phyloP scores from a whole-genome alignment of 345 rosid species.

The Brassica nigra region DNA sequence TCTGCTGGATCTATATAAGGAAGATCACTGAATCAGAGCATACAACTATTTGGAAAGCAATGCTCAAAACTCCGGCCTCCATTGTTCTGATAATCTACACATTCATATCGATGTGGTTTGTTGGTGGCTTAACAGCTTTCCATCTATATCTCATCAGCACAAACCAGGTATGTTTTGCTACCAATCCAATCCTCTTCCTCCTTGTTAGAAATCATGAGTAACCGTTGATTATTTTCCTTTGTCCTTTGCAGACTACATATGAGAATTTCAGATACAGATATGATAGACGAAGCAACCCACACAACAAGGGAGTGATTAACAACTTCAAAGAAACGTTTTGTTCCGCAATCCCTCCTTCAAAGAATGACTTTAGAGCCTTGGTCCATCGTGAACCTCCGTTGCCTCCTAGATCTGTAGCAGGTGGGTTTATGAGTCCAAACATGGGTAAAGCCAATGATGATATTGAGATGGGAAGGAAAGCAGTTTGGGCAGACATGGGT shows the following conservation, averaged over 20 bases:
- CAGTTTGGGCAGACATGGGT: constrained; percentile 87
- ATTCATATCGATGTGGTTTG: constrained; percentile 96
- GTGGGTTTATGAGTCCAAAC: constrained; percentile 94
- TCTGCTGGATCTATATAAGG: constrained; percentile 95
- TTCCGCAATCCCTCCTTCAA: constrained; percentile 67
- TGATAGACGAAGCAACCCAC: constrained; percentile 83
- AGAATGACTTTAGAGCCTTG: constrained; percentile 76
- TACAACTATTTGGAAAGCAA: constrained; percentile 47
- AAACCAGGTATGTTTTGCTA: constrained; percentile 66
- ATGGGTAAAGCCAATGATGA: constrained; percentile 89
- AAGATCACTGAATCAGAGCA: constrained; percentile 66
- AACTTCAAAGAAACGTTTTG: constrained; percentile 80
- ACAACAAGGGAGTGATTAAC: constrained; percentile 63
- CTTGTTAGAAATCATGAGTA: background rate
- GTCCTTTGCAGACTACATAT: constrained; percentile 74
- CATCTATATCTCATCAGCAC: constrained; percentile 92
- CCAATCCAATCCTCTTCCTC: background rate
- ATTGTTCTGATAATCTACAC: constrained; percentile 81
- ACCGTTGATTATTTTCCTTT: background rate
- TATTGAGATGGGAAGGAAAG: constrained; percentile 96
- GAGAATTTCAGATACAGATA: constrained; percentile 94
- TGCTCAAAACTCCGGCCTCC: constrained; percentile 64
- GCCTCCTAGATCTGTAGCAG: constrained; percentile 60
- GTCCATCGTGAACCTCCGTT: constrained; percentile 71
- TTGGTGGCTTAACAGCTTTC: constrained; percentile 91